phyloP scores from a whole-genome alignment of 345 rosid species.

The Sisymbrium irio region DNA sequence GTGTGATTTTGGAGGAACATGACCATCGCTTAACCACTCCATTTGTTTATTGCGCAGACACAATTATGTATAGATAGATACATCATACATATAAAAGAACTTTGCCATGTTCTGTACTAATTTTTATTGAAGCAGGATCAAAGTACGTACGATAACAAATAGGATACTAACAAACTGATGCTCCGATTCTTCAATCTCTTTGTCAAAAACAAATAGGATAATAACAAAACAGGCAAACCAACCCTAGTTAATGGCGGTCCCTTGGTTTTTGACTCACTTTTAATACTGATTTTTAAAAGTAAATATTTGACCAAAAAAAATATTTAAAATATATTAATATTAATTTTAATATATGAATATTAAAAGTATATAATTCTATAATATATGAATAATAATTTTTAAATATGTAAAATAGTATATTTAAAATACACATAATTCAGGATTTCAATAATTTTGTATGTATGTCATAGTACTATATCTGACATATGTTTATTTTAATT shows the following conservation, averaged over 20 bases:
- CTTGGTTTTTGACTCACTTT: neutral
- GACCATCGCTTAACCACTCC: conserved; percentile 22
- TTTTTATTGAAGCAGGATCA: conserved; percentile 5
- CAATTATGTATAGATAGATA: neutral
- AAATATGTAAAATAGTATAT: neutral
- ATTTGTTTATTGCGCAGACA: neutral
- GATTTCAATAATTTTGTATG: neutral
- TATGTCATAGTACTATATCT: neutral
- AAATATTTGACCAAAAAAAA: neutral
- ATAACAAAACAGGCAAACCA: neutral
- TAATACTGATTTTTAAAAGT: neutral
- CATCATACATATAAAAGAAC: neutral
- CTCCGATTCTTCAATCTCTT: no score
- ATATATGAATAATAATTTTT: neutral
- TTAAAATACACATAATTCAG: neutral
- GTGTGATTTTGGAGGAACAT: conserved; percentile 19
- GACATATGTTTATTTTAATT: no score
- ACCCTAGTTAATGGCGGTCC: neutral
- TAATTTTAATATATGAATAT: neutral
- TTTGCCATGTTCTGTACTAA: neutral
- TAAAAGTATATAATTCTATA: no score
- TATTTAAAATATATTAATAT: neutral
- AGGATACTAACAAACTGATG: neutral
- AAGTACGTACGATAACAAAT: conserved; percentile 1
- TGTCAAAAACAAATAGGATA: neutral